Evolutionary conservation across 495 filamentous ascomycete species (phyloP), one percentile per base, ranked within the genome.

Genomic region (Aspergillus cristatus): DNA sequence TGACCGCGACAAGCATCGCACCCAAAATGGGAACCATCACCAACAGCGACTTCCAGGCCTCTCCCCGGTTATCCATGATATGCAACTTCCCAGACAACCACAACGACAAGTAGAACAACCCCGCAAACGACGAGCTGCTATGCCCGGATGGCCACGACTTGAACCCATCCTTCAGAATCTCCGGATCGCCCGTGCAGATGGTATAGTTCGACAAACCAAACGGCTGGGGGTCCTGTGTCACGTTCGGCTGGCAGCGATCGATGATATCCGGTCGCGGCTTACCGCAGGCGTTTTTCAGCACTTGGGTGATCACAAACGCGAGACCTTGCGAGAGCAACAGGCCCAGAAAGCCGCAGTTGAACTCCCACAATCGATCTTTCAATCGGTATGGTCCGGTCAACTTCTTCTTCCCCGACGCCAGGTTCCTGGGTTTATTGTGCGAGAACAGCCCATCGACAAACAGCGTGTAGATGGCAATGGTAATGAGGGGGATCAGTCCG

Each of bases 221-320:
- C 3, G 57, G 43, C 0, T 50, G 42, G 0, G 48, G 37, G 41
- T 74, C 53, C 26, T 50, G 50, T 70, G 54, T 32, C 64, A 40
- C 24, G 44, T 17, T 28, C 53, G 32, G 81, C 40, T 73, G 57
- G 54, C 84, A 86, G 35, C 85, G 70, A 39, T 68, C 71, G 20
- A 94, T 77, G 6, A 94, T 55, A 65, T 94, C 86, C 0, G 86
- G 86, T 42, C 86, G 63, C 7, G 86, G 86, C 54, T 91, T 93
- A 26, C 86, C 86, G 44, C 82, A 86, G 2, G 84, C 70, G 59
- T 86, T 91, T 67, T 94, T 94, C 60, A 94, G 73, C 10, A 75
- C 81, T 31, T 83, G 81, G 2, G 84, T 90, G 28, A 91, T 79
- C 31, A 87, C 71, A 63, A 86, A 90, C 1, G 81, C 68, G 8